A percentile compares a stretch with the other conserved stretches of the same genome.
Evolutionary conservation across 352 stramenopile genomes (phyloP).

Genomic region (Saprolegnia parasitica): DNA sequence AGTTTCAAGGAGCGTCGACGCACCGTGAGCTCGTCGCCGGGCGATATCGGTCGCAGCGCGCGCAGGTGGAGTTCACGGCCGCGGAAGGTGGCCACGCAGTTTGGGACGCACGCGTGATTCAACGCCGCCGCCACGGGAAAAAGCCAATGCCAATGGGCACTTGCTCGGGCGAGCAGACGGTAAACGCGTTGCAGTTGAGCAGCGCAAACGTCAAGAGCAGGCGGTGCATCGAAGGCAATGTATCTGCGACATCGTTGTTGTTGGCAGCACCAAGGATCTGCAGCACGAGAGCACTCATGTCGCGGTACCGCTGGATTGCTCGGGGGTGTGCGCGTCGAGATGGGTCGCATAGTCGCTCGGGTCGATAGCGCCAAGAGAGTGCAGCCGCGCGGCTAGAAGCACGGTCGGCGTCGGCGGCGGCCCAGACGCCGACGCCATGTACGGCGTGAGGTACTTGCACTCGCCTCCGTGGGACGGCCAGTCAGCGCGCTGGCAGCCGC

Average conservation of each 20-base stretch:
- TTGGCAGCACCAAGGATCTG: slow-evolving; percentile 49
- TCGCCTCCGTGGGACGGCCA: slow-evolving; percentile 42
- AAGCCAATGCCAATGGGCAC: slow-evolving; percentile 55
- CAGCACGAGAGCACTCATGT: slow-evolving; percentile 62
- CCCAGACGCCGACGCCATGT: slow-evolving; percentile 29
- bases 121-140: slow-evolving; percentile 55
- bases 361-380: slow-evolving; percentile 44
- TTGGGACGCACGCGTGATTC: slow-evolving; percentile 71
- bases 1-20: background rate
- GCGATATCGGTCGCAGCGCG: slow-evolving; percentile 38
- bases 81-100: slow-evolving; percentile 66
- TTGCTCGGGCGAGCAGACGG: slow-evolving; percentile 47
- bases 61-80: slow-evolving; percentile 45
- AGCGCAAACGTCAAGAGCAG: slow-evolving; percentile 57
- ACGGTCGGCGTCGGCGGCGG: slow-evolving; percentile 39
- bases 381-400: slow-evolving; percentile 48
- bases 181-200: slow-evolving; percentile 81
- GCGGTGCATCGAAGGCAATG: slow-evolving; percentile 30
- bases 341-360: slow-evolving; percentile 18
- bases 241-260: slow-evolving; percentile 34
- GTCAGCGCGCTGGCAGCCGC: slow-evolving; percentile 55
- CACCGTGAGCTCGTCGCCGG: slow-evolving; percentile 57
- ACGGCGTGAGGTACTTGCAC: slow-evolving; percentile 42
- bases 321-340: slow-evolving; percentile 39
- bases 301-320: slow-evolving; percentile 42